These are phyloP conservation scores for carrot (Daucus carota) DNA, from an alignment of 129 eudicot species.

Conservation along the genomic window DH1_v3.0 NC_030382.2:12197001-12197500, in stretches of 20 bases:
- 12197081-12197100: not conserved
- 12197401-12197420: no score
- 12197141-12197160: constrained; percentile 2
- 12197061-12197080: not conserved
- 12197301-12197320: not conserved
- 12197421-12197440: no score
- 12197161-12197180: constrained; percentile 3
- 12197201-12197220: constrained; percentile 12
- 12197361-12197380: no score
- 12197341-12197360: no score
- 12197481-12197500: no score
- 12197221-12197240: constrained; percentile 26
- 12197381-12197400: no score
- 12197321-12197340: no score
- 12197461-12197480: no score
- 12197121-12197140: not conserved
- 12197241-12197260: constrained; percentile 27
- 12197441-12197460: no score
- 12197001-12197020: no score
- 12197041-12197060: no score
- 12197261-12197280: not conserved
- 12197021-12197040: no score
- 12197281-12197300: not conserved
- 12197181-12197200: constrained; percentile 11
- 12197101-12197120: constrained; percentile 9